Evolutionary conservation across 2,329 filamentous ascomycete genomes (phyloP).

Genomic region (Grosmannia penicillata): DNA sequence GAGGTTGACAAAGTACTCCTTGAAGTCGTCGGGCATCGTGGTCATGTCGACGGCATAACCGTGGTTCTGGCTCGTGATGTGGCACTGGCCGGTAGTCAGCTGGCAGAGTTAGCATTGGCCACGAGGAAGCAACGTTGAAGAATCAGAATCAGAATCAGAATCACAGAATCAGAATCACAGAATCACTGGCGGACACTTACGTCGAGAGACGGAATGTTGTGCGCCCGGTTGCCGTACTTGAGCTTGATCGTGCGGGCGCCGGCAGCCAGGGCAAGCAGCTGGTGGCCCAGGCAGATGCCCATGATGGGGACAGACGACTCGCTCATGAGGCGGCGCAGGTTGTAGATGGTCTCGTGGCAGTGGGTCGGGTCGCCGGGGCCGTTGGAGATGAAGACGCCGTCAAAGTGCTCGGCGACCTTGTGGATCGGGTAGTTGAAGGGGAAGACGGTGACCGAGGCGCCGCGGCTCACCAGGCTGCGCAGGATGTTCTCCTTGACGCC

Average conservation of each 20-base stretch:
- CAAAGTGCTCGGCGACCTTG: constrained; percentile 95
- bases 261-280: constrained; percentile 79
- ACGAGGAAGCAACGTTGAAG: too few species aligned
- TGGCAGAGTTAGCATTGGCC: constrained; percentile 1
- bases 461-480: constrained; percentile 80
- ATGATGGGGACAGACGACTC: constrained; percentile 83
- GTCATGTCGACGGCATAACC: constrained; percentile 85
- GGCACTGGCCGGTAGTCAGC: constrained; percentile 88
- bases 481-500: constrained; percentile 99
- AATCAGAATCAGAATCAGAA: background rate
- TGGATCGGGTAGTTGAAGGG: constrained; percentile 96
- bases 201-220: constrained; percentile 94
- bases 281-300: constrained; percentile 95
- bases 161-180: background rate
- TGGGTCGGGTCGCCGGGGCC: constrained; percentile 96
- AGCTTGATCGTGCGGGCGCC: constrained; percentile 90
- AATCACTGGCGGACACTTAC: constrained; percentile 2
- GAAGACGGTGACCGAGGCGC: constrained; percentile 85
- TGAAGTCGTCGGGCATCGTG: constrained; percentile 75
- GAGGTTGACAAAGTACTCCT: constrained; percentile 96
- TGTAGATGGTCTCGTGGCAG: constrained; percentile 87
- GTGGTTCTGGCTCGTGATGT: constrained; percentile 98
- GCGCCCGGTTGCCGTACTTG: constrained; percentile 97
- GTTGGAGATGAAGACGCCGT: constrained; percentile 98
- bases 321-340: constrained; percentile 81